Conservation (phyloP, 1,284 basidiomycete genomes). For the Trichosporon sp. region DNA sequence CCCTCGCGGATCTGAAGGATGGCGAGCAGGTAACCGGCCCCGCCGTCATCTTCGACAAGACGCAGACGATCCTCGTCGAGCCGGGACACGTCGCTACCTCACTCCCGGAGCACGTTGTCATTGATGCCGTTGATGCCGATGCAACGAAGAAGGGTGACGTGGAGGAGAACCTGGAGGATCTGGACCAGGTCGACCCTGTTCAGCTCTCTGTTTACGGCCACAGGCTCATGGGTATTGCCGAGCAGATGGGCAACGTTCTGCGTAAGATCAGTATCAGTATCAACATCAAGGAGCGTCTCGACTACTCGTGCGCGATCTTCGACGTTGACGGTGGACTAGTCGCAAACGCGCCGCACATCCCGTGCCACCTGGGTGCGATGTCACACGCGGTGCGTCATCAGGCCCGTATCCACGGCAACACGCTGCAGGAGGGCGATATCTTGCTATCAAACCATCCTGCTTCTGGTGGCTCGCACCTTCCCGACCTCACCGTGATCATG, state of each 20-base stretch:
- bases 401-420: constrained; percentile 41
- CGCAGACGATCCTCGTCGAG: constrained; percentile 52
- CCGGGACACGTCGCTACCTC: constrained; percentile 39
- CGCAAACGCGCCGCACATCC: constrained; percentile 59
- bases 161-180: constrained; percentile 31
- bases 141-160: constrained; percentile 21
- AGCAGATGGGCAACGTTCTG: constrained; percentile 60
- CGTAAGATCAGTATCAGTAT: constrained; percentile 59
- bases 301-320: constrained; percentile 59
- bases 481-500: constrained; percentile 58
- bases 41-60: constrained; percentile 49
- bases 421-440: constrained; percentile 56
- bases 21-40: constrained; percentile 48
- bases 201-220: constrained; percentile 61
- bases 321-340: constrained; percentile 58
- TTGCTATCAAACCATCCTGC: constrained; percentile 60
- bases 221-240: constrained; percentile 59
- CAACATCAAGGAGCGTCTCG: constrained; percentile 52
- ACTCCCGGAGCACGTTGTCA: constrained; percentile 43
- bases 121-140: constrained; percentile 42
- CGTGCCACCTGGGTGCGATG: constrained; percentile 50
- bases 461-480: constrained; percentile 60
- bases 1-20: constrained; percentile 38
- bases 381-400: constrained; percentile 48
- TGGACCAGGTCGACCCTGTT: constrained; percentile 57